Percentiles rank a stretch among this genome's conserved stretches.
Conservation (phyloP, 2,329 filamentous ascomycete species). For the Mycosphaerella arachidis region DNA sequence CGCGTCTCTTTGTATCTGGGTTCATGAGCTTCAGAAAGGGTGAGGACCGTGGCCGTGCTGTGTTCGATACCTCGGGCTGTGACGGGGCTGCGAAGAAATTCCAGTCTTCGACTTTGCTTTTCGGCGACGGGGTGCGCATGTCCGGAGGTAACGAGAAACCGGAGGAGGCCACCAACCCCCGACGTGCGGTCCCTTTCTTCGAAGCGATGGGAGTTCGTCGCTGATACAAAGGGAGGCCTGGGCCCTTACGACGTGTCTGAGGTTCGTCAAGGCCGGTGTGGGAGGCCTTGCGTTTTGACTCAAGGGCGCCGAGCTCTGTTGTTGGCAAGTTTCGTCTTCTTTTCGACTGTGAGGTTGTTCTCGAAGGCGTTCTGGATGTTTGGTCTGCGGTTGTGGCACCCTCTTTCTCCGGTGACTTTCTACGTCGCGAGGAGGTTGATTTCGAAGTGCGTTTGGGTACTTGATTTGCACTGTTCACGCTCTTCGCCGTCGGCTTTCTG, state of each 20-base stretch:
- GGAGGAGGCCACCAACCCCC: not conserved
- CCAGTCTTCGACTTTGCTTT: not conserved
- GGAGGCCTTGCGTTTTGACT: not conserved
- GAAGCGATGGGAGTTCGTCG: not conserved
- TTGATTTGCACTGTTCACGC: not conserved
- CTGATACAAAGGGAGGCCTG: not conserved
- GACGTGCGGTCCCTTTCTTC: not conserved
- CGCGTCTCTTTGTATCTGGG: no score
- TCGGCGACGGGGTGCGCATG: not conserved
- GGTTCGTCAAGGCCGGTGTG: not conserved
- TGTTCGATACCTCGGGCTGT: not conserved
- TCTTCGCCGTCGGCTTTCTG: not conserved
- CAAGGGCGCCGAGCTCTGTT: not conserved
- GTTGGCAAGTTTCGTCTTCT: not conserved
- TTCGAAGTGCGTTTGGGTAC: not conserved
- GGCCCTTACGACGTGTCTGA: not conserved
- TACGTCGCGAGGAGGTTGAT: not conserved
- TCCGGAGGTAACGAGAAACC: not conserved
- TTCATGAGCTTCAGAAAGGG: not conserved
- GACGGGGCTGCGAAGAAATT: not conserved
- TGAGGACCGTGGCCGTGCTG: not conserved
- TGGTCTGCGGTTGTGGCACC: not conserved
- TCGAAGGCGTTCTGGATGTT: not conserved
- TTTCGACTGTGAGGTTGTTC: not conserved
- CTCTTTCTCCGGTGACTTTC: not conserved